Evolutionary conservation across 805 yeast genomes (phyloP).

Genomic region (Candida maesae): DNA sequence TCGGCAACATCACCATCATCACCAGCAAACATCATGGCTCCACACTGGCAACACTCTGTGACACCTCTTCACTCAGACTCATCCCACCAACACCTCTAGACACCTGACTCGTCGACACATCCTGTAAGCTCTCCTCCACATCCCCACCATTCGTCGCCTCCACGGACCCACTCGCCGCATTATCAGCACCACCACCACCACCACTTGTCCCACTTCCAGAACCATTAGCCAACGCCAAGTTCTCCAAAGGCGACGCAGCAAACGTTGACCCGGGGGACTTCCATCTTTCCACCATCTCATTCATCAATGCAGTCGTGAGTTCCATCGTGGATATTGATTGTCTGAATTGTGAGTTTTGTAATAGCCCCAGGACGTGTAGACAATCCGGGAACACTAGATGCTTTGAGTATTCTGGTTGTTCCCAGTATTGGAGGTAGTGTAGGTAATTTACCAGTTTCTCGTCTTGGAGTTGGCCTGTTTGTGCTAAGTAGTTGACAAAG

Average conservation of each 20-base stretch:
- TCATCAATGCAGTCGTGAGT: constrained; percentile 55
- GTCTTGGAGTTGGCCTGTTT: constrained; percentile 70
- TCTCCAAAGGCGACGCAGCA: constrained; percentile 25
- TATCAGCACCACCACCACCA: background rate
- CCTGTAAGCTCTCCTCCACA: too few species aligned
- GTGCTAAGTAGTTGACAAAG: constrained; percentile 82
- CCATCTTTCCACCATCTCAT: constrained; percentile 78
- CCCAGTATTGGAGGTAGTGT: constrained; percentile 84
- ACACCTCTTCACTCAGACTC: background rate
- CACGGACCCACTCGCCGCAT: background rate
- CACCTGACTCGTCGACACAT: too few species aligned
- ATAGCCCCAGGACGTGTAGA: constrained; percentile 58
- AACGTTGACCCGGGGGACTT: constrained; percentile 25
- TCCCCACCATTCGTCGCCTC: constrained; percentile 1
- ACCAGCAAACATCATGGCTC: too few species aligned
- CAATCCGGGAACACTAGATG: constrained; percentile 84
- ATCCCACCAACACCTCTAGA: too few species aligned
- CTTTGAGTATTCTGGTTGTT: constrained; percentile 62
- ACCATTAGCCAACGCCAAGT: too few species aligned
- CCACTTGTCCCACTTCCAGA: too few species aligned
- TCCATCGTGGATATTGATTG: constrained; percentile 53
- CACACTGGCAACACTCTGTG: too few species aligned
- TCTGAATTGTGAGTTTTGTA: constrained; percentile 51
- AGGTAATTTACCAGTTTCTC: constrained; percentile 71
- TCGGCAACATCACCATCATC: too few species aligned